Percentiles rank a stretch among this genome's conserved stretches.
Evolutionary conservation across 805 yeast species (phyloP).

Genomic region (Saccharomycopsis schoenii): DNA sequence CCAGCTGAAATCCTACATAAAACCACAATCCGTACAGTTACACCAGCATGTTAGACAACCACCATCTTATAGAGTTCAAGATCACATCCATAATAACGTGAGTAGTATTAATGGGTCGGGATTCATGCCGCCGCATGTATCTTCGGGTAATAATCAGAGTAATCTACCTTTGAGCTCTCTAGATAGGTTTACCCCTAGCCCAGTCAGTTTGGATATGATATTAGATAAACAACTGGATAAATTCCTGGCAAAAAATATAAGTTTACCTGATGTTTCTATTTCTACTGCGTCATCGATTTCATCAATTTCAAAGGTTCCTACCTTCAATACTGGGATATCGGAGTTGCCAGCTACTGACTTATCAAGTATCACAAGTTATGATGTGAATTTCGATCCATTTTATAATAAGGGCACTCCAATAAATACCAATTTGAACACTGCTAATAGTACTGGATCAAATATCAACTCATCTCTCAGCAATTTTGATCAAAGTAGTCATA

Average conservation of each 20-base stretch:
- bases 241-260: background rate
- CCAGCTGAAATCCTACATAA: background rate
- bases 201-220: background rate
- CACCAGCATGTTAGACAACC: background rate
- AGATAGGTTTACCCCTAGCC: background rate
- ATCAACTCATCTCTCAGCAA: background rate
- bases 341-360: background rate
- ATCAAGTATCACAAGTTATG: background rate
- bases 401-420: background rate
- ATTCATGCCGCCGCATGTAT: background rate
- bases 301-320: background rate
- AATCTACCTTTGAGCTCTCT: background rate
- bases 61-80: background rate
- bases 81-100: background rate
- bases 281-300: background rate
- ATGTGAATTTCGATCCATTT: background rate
- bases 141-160: background rate
- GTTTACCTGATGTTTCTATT: background rate
- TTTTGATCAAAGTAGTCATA: background rate
- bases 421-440: background rate
- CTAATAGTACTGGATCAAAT: background rate
- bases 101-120: background rate
- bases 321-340: background rate
- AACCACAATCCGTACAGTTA: background rate
- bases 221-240: background rate